Evolutionary conservation across 2,329 filamentous ascomycete species (phyloP).

Genomic region (Pezicula radicicola): DNA sequence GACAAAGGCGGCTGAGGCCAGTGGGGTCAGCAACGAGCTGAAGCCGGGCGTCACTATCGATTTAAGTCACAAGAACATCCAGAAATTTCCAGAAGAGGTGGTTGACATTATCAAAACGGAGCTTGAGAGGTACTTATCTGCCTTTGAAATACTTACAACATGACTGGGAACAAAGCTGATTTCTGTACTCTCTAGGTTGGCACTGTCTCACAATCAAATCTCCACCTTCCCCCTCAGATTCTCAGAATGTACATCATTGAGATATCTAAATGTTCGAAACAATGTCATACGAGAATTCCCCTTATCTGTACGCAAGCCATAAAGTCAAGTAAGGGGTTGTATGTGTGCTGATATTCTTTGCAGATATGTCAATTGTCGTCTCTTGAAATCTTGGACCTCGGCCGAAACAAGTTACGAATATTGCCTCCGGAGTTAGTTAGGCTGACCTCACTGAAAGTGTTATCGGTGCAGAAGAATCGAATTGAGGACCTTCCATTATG

Average conservation of each 20-base stretch:
- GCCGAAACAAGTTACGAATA: constrained; percentile 76
- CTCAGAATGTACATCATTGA: constrained; percentile 71
- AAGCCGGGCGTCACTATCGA: constrained; percentile 73
- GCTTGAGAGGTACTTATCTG: constrained; percentile 26
- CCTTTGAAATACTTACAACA: constrained; percentile 6
- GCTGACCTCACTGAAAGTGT: constrained; percentile 81
- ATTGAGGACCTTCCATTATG: constrained; percentile 82
- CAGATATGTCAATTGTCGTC: constrained; percentile 83
- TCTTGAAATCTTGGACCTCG: constrained; percentile 89
- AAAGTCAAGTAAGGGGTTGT: background rate
- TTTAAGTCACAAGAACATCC: constrained; percentile 72
- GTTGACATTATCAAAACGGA: constrained; percentile 33
- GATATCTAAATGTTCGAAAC: constrained; percentile 78
- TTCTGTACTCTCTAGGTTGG: constrained; percentile 51
- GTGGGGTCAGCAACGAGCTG: constrained; percentile 55
- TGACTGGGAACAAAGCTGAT: constrained; percentile 17
- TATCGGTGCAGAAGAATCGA: constrained; percentile 83
- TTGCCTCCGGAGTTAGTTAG: constrained; percentile 78
- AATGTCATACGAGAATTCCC: constrained; percentile 70
- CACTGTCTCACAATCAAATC: constrained; percentile 77
- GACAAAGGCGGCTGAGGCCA: constrained; percentile 58
- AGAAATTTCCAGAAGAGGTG: constrained; percentile 35
- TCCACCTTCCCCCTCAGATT: constrained; percentile 68
- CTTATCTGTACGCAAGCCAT: constrained; percentile 48
- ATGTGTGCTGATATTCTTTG: constrained; percentile 9